These are phyloP conservation scores for Magnusiomyces sp. DNA, from an alignment of 1,139 yeast species.

Conservation along the genomic window DNA sequence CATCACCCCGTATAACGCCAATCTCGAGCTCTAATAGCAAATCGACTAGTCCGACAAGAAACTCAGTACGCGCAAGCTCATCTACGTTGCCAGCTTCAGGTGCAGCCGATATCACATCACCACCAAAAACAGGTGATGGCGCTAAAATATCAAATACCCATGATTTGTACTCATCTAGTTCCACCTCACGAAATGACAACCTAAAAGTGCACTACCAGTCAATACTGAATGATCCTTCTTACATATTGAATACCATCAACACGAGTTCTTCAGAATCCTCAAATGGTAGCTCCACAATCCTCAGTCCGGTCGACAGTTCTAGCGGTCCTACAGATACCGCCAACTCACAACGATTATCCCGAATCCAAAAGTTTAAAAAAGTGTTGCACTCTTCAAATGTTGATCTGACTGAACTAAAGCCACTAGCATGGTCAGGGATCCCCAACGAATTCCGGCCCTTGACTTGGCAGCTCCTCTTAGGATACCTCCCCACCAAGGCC, in stretches of 20 bases:
- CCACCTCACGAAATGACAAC: slow-evolving; percentile 16
- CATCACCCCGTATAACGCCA: too few species aligned
- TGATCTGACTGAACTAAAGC: slow-evolving; percentile 58
- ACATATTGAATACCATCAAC: slow-evolving; percentile 10
- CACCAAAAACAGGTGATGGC: too few species aligned
- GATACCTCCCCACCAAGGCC: slow-evolving; percentile 81
- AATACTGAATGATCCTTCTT: slow-evolving; percentile 29
- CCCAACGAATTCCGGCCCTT: slow-evolving; percentile 75
- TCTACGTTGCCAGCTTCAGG: too few species aligned
- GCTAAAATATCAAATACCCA: too few species aligned
- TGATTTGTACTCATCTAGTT: slow-evolving; percentile 15
- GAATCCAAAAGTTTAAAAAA: slow-evolving; percentile 59
- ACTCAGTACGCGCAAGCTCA: too few species aligned
- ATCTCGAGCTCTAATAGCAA: too few species aligned
- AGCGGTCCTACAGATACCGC: slow-evolving; percentile 42
- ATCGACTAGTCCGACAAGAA: too few species aligned
- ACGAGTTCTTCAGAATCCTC: not conserved
- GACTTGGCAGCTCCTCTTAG: slow-evolving; percentile 83
- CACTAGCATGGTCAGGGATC: slow-evolving; percentile 89
- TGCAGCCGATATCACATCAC: too few species aligned
- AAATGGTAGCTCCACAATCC: slow-evolving; percentile 15
- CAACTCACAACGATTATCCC: slow-evolving; percentile 49
- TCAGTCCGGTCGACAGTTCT: too few species aligned
- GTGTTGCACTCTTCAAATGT: slow-evolving; percentile 56
- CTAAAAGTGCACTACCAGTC: slow-evolving; percentile 31